Evolutionary conservation across 345 rosid species (phyloP), one percentile per base, ranked within the genome.

Genomic region (Triadica sebifera): DNA sequence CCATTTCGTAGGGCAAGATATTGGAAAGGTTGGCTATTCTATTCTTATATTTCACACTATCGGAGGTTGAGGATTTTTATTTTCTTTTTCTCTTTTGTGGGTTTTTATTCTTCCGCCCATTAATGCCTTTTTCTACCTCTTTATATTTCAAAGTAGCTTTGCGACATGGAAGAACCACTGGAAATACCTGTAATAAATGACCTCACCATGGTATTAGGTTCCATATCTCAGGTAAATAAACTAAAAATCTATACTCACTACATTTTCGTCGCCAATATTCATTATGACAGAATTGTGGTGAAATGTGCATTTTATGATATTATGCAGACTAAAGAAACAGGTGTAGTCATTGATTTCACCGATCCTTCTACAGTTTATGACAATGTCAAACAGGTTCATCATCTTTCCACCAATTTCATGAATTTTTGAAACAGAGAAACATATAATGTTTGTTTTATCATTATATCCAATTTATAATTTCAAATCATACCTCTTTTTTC

Each of bases 331-430:
- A 95, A 93, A 85, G 96, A 83, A 78, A 83, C 83, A 3, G 97
- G 96, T 69, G 97, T 92, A 11, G 98, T 92, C 55, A 79, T 92
- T 37, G 97, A 94, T 79, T 89, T 92, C 79, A 89, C 94, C 0
- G 92, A 91, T 68, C 96, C 97, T 78, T 83, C 97, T 17, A 81
- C 89, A 62, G 98, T 94, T 37, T 94, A 92, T 66, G 98, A 91
- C 83, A 94, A 94, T 59, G 94, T 94, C 29, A 94, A 92, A 82
- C 96, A 94, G 98, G 97, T 89, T 52, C 8, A 1, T 29, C 25
- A n/a, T 39, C 17, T 67, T 39, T 45, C 66, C n/a, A 45, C 47
- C 38, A 11, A 43, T 16, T 43, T 11, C 69, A 65, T 22, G 0
- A 65, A 12, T n/a, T 29, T 60, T 16, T 29, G 45, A 62, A 38